Evolutionary conservation across 208 protist genomes (phyloP).

Genomic region (Trypanosoma grayi): DNA sequence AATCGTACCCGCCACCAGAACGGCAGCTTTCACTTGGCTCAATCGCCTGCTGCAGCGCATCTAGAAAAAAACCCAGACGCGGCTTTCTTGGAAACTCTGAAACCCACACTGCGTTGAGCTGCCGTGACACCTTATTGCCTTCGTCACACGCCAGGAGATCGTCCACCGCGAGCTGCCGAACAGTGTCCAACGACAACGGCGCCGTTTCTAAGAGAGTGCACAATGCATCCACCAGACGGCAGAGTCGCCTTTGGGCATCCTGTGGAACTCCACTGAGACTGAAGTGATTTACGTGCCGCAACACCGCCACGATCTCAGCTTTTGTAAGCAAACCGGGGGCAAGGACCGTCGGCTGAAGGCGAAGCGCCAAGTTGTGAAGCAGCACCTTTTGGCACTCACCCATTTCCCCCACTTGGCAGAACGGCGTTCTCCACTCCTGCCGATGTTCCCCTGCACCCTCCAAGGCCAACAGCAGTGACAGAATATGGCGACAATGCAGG

Average conservation of each 20-base stretch:
- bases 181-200: background rate
- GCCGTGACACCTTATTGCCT: background rate
- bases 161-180: background rate
- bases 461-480: background rate
- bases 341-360: background rate
- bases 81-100: background rate
- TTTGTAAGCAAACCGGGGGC: background rate
- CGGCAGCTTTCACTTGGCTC: background rate
- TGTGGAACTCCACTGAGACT: background rate
- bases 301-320: slow-evolving; percentile 3
- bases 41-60: background rate
- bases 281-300: slow-evolving; percentile 4
- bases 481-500: background rate
- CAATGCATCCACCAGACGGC: background rate
- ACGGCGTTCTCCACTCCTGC: background rate
- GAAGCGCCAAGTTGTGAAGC: background rate
- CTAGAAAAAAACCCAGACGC: slow-evolving; percentile 1
- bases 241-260: background rate
- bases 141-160: slow-evolving; percentile 8
- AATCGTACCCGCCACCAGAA: background rate
- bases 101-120: background rate
- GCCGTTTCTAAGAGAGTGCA: slow-evolving; percentile 1
- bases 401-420: background rate
- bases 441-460: background rate
- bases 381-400: background rate